These are phyloP conservation scores for Asterella californica DNA, from an alignment of 225 moss, liverwort and hornwort species.

Conservation along the genomic window DNA sequence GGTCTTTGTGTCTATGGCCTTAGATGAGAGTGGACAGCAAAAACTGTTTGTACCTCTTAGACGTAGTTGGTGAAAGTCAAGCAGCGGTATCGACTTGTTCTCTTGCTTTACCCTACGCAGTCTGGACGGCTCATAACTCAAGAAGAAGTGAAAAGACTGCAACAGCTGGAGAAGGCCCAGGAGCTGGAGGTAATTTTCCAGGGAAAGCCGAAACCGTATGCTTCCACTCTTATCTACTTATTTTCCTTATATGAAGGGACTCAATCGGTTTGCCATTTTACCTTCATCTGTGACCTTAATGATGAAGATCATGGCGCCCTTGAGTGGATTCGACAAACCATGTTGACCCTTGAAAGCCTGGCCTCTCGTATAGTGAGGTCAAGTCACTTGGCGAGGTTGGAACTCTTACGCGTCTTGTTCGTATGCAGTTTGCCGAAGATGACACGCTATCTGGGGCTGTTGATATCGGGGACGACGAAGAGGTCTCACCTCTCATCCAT, in stretches of 20 bases:
- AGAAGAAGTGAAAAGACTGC: constrained; percentile 59
- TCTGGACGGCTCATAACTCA: constrained; percentile 67
- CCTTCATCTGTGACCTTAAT: background rate
- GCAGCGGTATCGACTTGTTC: background rate
- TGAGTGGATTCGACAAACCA: background rate
- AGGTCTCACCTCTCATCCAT: background rate
- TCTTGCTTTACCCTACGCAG: constrained; percentile 36
- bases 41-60: background rate
- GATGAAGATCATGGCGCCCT: background rate
- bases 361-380: background rate
- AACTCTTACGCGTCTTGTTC: background rate
- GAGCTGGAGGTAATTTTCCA: constrained; percentile 57
- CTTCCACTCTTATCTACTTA: background rate
- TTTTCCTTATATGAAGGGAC: background rate
- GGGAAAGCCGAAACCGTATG: background rate
- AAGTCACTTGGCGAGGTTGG: background rate
- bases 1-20: too few species aligned
- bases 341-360: background rate
- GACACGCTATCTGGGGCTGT: constrained; percentile 86
- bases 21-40: background rate
- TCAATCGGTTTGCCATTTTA: background rate
- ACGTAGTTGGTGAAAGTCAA: background rate
- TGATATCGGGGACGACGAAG: constrained; percentile 88
- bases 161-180: constrained; percentile 67
- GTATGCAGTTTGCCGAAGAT: constrained; percentile 56